Evolutionary conservation across 192 early-diverging fungal genomes (phyloP), one percentile per base, ranked within the genome.

Genomic region (Dissophora ornata): DNA sequence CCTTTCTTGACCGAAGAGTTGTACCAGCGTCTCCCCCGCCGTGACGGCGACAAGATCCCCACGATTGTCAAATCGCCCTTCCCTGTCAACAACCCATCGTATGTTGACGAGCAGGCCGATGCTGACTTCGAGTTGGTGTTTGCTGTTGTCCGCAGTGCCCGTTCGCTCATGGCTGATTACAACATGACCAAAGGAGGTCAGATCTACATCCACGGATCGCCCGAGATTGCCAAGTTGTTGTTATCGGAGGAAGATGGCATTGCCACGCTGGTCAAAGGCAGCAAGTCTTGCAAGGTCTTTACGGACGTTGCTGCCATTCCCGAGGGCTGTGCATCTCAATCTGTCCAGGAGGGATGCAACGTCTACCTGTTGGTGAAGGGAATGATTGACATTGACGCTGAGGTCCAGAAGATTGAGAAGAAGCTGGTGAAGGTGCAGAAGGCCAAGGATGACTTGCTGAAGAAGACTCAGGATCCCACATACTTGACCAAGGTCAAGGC

Each of bases 1-100:
- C 98, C 98, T 18, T 99, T 93, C 80, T 90, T 99, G 49, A 99
- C 98, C 33, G 98, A 99, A 80, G 98, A 99, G 85, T 86, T 99
- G 75, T 99, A 90, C 86, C 98, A 99, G 84, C 91, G 97, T 54
- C 81, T 98, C 34, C 95, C 92, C 22, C 88, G 94, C 21, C 90
- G 96, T 53, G 80, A 85, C 30, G 89, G 86, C 51, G 92, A 96
- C 67, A 62, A 65, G 24, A 77, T 75, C 45, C 52, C 67, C 21
- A 80, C 94, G 15, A 98, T 99, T 57, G 90, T 92, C 84, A 84
- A 87, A 62, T 82, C 80, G 24, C 21, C 55, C 6, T 63, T 55
- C 61, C 56, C 56, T 12, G 59, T 84, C 62, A 62, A 80, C 33
- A 62, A 83, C 57, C 61, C 65, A 9, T 79, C 68, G 12, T 92